Evolutionary conservation across 306 rosid genomes (phyloP).

Genomic region (Malus fusca): DNA sequence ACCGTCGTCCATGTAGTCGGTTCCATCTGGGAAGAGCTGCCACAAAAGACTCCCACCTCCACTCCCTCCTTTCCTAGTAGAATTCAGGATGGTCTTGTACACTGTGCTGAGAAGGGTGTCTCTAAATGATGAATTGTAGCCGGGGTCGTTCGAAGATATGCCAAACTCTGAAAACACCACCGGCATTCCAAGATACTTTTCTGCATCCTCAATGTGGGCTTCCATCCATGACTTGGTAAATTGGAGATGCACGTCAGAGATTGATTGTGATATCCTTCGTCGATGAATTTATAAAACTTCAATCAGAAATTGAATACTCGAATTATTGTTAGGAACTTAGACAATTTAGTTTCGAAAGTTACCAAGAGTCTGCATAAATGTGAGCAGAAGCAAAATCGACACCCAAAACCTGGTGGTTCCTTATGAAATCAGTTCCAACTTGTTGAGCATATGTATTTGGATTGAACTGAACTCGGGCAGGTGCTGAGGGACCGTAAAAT

Average conservation of each 20-base stretch:
- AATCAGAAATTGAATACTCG: background rate
- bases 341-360: background rate
- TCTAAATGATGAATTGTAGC: conserved; percentile 68
- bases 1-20: conserved; percentile 88
- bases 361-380: conserved; percentile 93
- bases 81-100: conserved; percentile 45
- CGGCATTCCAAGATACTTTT: conserved; percentile 74
- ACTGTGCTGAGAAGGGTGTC: conserved; percentile 47
- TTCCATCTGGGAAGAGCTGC: conserved; percentile 84
- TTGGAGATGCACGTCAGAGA: conserved; percentile 58
- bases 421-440: conserved; percentile 88
- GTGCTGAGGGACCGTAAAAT: conserved; percentile 91
- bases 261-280: conserved; percentile 52
- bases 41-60: conserved; percentile 83
- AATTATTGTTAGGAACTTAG: background rate
- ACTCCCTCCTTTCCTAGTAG: conserved; percentile 76
- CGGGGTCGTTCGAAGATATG: conserved; percentile 69
- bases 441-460: conserved; percentile 85
- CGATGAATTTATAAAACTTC: background rate
- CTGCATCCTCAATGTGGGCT: conserved; percentile 92
- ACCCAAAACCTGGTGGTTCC: conserved; percentile 88
- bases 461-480: conserved; percentile 59
- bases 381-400: conserved; percentile 93
- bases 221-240: conserved; percentile 89
- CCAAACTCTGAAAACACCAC: conserved; percentile 82